Evolutionary conservation across 306 rosid species (phyloP).

Genomic region (Quercus gilva): DNA sequence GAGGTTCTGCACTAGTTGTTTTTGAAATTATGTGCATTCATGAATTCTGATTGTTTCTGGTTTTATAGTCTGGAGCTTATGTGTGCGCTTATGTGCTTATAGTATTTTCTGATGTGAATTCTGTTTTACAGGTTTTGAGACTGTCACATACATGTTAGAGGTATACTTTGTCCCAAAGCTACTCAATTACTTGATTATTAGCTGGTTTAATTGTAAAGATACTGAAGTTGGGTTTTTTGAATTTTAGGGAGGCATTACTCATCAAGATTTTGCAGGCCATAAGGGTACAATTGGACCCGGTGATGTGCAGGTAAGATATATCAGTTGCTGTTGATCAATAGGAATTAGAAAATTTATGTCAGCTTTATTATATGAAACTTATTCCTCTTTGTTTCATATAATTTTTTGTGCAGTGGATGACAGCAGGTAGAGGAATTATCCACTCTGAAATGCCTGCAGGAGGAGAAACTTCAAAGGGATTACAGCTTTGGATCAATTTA

Average conservation of each 20-base stretch:
- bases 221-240: background rate
- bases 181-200: background rate
- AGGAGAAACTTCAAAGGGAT: conserved; percentile 66
- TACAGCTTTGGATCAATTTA: conserved; percentile 96
- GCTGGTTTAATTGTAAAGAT: background rate
- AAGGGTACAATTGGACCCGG: conserved; percentile 83
- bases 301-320: conserved; percentile 72
- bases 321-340: background rate
- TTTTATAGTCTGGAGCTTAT: background rate
- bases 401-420: conserved; percentile 75
- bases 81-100: background rate
- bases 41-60: background rate
- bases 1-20: conserved; percentile 35
- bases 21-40: background rate
- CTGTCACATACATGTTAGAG: conserved; percentile 76
- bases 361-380: background rate
- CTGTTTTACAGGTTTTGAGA: conserved; percentile 60
- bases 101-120: background rate
- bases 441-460: conserved; percentile 98
- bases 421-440: conserved; percentile 94
- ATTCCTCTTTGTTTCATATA: background rate
- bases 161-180: conserved; percentile 23
- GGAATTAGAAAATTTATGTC: background rate
- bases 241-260: conserved; percentile 84
- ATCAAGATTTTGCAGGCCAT: conserved; percentile 95